phyloP scores from a whole-genome alignment of 352 stramenopile species.

The Hyaloperonospora brassicae region DNA sequence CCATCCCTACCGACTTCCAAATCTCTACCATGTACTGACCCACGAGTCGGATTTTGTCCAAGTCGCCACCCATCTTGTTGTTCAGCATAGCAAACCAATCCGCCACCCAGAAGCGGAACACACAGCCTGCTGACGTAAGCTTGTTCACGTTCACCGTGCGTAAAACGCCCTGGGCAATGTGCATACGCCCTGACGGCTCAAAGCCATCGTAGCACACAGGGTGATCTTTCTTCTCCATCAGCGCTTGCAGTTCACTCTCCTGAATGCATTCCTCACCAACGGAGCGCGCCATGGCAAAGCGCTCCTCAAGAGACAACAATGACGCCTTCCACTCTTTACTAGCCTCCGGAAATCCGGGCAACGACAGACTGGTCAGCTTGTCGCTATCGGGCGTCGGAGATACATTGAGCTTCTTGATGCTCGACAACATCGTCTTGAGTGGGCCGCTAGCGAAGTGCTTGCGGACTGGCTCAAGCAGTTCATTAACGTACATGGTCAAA shows the following conservation, averaged over 20 bases:
- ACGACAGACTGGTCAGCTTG: conserved; percentile 59
- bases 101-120: conserved; percentile 99
- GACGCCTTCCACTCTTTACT: conserved; percentile 71
- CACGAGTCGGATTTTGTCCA: conserved; percentile 94
- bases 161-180: conserved; percentile 97
- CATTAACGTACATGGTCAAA: conserved; percentile 89
- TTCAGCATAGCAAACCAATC: conserved; percentile 99
- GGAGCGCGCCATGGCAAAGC: conserved; percentile 68
- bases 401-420: conserved; percentile 87
- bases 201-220: conserved; percentile 97
- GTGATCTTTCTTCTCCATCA: conserved; percentile 86
- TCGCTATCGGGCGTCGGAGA: conserved; percentile 53
- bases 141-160: conserved; percentile 96
- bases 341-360: conserved; percentile 55
- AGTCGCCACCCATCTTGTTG: conserved; percentile 98
- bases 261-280: conserved; percentile 92
- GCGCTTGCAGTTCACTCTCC: conserved; percentile 74
- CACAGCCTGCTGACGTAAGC: conserved; percentile 87
- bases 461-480: conserved; percentile 92
- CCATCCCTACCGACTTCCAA: conserved; percentile 98
- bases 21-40: conserved; percentile 98
- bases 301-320: conserved; percentile 68
- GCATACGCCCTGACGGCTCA: conserved; percentile 97
- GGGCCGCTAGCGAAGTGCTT: conserved; percentile 92
- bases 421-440: conserved; percentile 92